These are phyloP conservation scores for Torulaspora microellipsoides DNA, from an alignment of 805 yeast genomes.

Conservation along the genomic window DNA sequence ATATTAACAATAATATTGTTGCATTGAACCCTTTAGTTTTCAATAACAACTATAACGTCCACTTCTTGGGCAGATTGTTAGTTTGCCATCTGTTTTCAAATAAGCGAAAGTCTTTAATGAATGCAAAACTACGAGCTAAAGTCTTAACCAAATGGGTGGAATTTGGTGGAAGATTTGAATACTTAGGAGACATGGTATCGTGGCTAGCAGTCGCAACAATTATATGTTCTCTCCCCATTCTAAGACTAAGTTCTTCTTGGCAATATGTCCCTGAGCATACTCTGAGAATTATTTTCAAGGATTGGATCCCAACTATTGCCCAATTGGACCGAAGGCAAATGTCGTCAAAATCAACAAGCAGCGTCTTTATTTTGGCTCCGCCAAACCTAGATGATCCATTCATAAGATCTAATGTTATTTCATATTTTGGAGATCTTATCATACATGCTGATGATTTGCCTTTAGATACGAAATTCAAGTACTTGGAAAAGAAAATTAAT, in stretches of 20 bases:
- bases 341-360: constrained; percentile 50
- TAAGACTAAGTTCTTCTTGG: constrained; percentile 76
- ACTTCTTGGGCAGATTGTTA: constrained; percentile 70
- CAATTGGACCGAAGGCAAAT: constrained; percentile 77
- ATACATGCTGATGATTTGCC: constrained; percentile 38
- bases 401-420: constrained; percentile 73
- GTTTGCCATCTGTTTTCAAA: constrained; percentile 58
- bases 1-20: constrained; percentile 29
- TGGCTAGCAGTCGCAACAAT: constrained; percentile 89
- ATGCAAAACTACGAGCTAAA: constrained; percentile 48
- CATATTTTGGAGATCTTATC: constrained; percentile 84
- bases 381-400: constrained; percentile 78
- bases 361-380: constrained; percentile 69
- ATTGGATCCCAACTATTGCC: constrained; percentile 91
- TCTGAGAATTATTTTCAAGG: constrained; percentile 59
- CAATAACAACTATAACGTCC: constrained; percentile 60
- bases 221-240: constrained; percentile 74
- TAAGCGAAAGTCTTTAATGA: constrained; percentile 27
- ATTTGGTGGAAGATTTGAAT: constrained; percentile 71
- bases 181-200: constrained; percentile 85
- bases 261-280: constrained; percentile 55
- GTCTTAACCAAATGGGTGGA: constrained; percentile 79
- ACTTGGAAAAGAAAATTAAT: constrained; percentile 60
- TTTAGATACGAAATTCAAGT: constrained; percentile 32
- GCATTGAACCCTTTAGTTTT: constrained; percentile 72